Base-by-base conservation (phyloP, 2,329 filamentous ascomycete genomes). In the Fusarium odoratissimum region DNA sequence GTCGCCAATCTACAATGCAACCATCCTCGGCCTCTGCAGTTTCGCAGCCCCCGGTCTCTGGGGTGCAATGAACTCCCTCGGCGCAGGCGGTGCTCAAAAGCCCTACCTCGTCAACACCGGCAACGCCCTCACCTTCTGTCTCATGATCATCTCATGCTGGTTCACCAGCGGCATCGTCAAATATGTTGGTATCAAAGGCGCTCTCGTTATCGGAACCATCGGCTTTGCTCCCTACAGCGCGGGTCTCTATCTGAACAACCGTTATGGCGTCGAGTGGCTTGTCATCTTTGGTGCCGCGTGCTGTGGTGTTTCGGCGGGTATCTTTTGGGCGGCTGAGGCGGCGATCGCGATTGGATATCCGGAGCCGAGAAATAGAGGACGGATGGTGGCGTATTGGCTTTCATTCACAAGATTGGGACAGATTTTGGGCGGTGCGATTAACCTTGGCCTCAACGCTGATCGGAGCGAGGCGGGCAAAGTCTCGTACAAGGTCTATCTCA, bases 21-120 rank as follows among this genome's bases (percentile, higher is more conserved):
- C 78, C 0, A 75, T 79, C 14, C 65, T 79, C 3, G 77, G 77
- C 8, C 71, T 79, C 8, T 79, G 77, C 52, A 78, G 76, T 49
- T 79, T 79, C 30, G 77, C 75, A 1, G 77, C 77, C 0, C 77
- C 77, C 1, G 77, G 77, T 5, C 54, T 79, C 5, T 79, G 77
- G 77, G 72, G 76, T 7, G 78, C 78, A 5, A 79, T 79, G 66
- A 78, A 76, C 31, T 72, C 72, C 9, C 69, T 78, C 4, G 77
- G 77, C 6, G 77, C 77, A 21, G 77, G 77, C 52, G 91, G 91
- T 2, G 84, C 87, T 28, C 85, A 90, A 69, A 85, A 86, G 23
- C 91, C 91, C 0, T 87, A 90, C 71, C 84, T 93, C 0, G 89
- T 93, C 57, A 93, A 92, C 75, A 85, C 85, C 0, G 86, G 84